A percentile compares a stretch with the other conserved stretches of the same genome.
phyloP scores from a whole-genome alignment of 2,329 filamentous ascomycete species.

The Scedosporium aurantiacum region DNA sequence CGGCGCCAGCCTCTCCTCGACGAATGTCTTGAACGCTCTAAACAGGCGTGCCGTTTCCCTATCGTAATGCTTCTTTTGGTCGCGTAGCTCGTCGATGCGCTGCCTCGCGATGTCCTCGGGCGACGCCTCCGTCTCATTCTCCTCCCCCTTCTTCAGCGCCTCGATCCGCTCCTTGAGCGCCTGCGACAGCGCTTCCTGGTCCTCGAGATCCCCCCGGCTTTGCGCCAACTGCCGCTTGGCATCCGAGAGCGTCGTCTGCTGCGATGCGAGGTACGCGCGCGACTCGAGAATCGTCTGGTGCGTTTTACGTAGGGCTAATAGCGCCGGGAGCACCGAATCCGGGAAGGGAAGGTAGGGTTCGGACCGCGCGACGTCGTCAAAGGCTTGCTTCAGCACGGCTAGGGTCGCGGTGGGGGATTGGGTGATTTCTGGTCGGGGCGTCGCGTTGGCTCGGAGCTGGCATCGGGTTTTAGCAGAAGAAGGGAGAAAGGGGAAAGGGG shows the following conservation, averaged over 20 bases:
- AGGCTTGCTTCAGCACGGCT: constrained; percentile 50
- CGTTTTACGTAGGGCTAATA: constrained; percentile 60
- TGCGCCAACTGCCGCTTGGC: constrained; percentile 36
- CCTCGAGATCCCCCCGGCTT: constrained; percentile 38
- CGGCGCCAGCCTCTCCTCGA: constrained; percentile 56
- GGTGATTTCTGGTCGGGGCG: constrained; percentile 4
- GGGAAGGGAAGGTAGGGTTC: constrained; percentile 56
- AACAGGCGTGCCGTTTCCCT: constrained; percentile 50
- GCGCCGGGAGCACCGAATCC: constrained; percentile 57
- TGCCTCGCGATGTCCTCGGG: constrained; percentile 52
- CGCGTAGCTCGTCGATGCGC: constrained; percentile 47
- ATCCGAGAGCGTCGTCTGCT: constrained; percentile 29
- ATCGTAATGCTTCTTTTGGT: constrained; percentile 49
- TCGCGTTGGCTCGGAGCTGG: constrained; percentile 13
- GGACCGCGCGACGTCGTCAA: constrained; percentile 48
- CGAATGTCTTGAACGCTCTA: constrained; percentile 56
- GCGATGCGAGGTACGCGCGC: constrained; percentile 42
- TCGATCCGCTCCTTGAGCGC: constrained; percentile 47
- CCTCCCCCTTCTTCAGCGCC: constrained; percentile 44
- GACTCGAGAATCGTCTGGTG: constrained; percentile 54
- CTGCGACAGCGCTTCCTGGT: constrained; percentile 43
- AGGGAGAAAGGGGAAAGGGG: not conserved
- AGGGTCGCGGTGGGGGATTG: constrained; percentile 16
- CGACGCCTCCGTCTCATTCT: constrained; percentile 45
- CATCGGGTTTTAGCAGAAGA: constrained; percentile 1